Conservation (phyloP, 1,139 yeast genomes). For the Blastobotrys malaysiensis region DNA sequence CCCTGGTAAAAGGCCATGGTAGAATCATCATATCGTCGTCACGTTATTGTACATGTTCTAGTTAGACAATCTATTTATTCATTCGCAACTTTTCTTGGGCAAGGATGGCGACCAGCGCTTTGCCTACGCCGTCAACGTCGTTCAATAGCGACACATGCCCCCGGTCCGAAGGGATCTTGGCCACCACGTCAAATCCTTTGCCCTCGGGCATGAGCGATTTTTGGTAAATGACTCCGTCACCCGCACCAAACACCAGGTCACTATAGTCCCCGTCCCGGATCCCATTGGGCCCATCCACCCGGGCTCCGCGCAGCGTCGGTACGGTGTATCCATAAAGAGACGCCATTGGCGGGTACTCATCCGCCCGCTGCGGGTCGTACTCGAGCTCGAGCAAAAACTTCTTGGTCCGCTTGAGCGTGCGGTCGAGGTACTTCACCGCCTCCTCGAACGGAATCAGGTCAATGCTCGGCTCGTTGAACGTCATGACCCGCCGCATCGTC, state of each 20-base stretch:
- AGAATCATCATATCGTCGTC: no score
- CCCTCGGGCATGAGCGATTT: constrained; percentile 75
- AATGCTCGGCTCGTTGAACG: constrained; percentile 15
- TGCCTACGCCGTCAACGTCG: constrained; percentile 66
- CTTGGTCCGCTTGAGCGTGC: constrained; percentile 58
- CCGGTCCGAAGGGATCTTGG: constrained; percentile 55
- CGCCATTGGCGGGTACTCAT: constrained; percentile 74
- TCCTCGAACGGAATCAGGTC: constrained; percentile 46
- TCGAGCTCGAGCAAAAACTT: constrained; percentile 53
- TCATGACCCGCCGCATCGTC: neutral
- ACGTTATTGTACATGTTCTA: no score
- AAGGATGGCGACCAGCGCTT: constrained; percentile 56
- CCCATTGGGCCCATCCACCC: constrained; percentile 56
- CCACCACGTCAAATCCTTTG: constrained; percentile 63
- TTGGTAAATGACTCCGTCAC: constrained; percentile 89
- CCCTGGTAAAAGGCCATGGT: no score
- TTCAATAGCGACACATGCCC: constrained; percentile 81
- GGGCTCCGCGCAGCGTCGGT: constrained; percentile 79
- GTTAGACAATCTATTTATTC: neutral
- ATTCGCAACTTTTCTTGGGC: constrained; percentile 20
- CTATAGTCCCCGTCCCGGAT: constrained; percentile 67
- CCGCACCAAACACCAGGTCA: constrained; percentile 79
- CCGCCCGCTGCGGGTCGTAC: constrained; percentile 42
- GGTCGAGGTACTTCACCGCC: constrained; percentile 56
- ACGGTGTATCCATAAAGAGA: constrained; percentile 72